phyloP scores from a whole-genome alignment of 148 eudicot species.

The Diospyros kaki region DNA sequence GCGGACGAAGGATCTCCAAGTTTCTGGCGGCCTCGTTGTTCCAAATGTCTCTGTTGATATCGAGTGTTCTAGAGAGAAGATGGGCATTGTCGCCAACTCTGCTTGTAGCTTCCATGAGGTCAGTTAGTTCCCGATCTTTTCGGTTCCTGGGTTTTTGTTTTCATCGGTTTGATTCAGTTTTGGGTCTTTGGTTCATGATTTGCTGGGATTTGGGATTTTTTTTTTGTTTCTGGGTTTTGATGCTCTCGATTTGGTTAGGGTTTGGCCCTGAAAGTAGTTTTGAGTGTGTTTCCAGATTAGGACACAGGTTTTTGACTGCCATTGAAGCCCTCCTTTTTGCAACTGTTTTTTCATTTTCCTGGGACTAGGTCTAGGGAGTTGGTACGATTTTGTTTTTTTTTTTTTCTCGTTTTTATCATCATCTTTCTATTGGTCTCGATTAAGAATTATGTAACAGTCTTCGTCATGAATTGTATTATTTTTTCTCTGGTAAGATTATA shows the following conservation, averaged over 20 bases:
- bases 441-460: too few relatives aligned
- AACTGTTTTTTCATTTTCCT: background rate
- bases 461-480: too few relatives aligned
- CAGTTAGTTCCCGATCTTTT: slow-evolving; percentile 28
- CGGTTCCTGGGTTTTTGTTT: slow-evolving; percentile 2
- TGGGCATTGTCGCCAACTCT: slow-evolving; percentile 45
- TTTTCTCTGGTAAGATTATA: too few relatives aligned
- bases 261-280: background rate
- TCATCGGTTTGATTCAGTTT: too few relatives aligned
- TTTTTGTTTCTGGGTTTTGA: background rate
- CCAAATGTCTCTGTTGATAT: slow-evolving; percentile 77
- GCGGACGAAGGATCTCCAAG: slow-evolving; percentile 40
- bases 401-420: too few relatives aligned
- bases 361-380: too few relatives aligned
- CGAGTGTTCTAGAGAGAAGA: slow-evolving; percentile 45
- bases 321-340: background rate
- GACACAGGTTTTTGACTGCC: background rate
- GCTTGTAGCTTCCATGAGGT: slow-evolving; percentile 78
- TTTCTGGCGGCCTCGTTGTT: slow-evolving; percentile 41
- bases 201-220: background rate
- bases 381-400: too few relatives aligned
- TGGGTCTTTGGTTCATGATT: background rate
- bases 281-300: background rate
- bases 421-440: too few relatives aligned
- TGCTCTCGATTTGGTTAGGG: slow-evolving; percentile 5